phyloP scores from a whole-genome alignment of 1,284 basidiomycete species.

The Ganoderma boninense region DNA sequence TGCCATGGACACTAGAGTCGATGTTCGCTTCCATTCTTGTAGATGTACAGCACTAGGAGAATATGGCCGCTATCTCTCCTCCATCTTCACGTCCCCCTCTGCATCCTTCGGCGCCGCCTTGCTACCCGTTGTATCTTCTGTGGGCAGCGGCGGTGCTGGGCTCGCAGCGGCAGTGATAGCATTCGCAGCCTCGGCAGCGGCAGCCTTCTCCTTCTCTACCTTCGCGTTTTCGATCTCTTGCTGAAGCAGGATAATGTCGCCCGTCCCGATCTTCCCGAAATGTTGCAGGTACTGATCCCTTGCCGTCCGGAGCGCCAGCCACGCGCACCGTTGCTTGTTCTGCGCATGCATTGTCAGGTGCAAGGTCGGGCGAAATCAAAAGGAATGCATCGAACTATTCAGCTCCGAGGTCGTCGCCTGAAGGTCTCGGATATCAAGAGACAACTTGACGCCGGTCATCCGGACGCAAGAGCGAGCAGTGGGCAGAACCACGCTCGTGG shows the following conservation, averaged over 20 bases:
- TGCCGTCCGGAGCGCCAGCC: conserved; percentile 80
- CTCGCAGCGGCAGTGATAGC: conserved; percentile 19
- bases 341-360: conserved; percentile 38
- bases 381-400: background rate
- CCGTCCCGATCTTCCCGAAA: conserved; percentile 83
- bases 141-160: conserved; percentile 22
- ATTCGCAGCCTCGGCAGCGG: conserved; percentile 20
- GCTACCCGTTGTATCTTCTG: conserved; percentile 15
- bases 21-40: background rate
- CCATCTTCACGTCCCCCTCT: conserved; percentile 67
- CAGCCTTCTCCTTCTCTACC: conserved; percentile 43
- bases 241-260: conserved; percentile 69
- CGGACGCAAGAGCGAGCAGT: too few species aligned
- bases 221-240: conserved; percentile 75
- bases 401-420: too few species aligned
- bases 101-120: conserved; percentile 38
- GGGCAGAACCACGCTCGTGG: too few species aligned
- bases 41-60: background rate
- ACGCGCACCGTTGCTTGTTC: conserved; percentile 78
- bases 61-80: conserved; percentile 30
- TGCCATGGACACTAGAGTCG: background rate
- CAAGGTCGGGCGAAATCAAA: background rate
- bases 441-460: too few species aligned
- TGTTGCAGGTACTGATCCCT: conserved; percentile 75
- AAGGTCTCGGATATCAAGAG: too few species aligned